A percentile compares a stretch with the other conserved stretches of the same genome.
Conservation (phyloP, 768 basidiomycete genomes). For the Pleurotus pulmonarius region DNA sequence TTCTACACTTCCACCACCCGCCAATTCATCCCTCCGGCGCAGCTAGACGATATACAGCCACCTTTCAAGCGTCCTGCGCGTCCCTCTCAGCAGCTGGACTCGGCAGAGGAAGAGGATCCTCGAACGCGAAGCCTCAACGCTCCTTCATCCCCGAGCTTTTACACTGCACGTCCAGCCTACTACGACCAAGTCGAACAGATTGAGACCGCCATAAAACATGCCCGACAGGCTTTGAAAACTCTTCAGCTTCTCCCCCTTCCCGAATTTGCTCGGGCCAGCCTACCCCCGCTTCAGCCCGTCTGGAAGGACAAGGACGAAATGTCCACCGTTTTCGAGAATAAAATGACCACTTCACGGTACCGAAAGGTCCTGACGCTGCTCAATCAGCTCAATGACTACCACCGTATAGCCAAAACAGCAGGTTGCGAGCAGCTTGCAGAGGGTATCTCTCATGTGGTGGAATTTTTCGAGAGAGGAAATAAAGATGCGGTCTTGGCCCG, state of each 20-base stretch:
- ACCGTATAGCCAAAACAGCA: slow-evolving; percentile 55
- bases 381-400: slow-evolving; percentile 61
- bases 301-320: slow-evolving; percentile 71
- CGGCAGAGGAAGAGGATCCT: slow-evolving; percentile 1
- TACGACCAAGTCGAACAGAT: slow-evolving; percentile 69
- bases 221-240: slow-evolving; percentile 56
- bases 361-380: slow-evolving; percentile 59
- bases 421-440: slow-evolving; percentile 53
- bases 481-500: slow-evolving; percentile 44
- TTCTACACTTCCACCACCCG: neutral
- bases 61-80: neutral
- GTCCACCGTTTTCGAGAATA: slow-evolving; percentile 48
- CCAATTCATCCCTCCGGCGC: slow-evolving; percentile 11
- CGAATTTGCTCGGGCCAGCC: slow-evolving; percentile 52
- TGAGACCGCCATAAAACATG: slow-evolving; percentile 55
- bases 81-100: neutral
- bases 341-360: slow-evolving; percentile 69
- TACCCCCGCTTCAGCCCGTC: slow-evolving; percentile 55
- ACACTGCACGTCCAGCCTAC: slow-evolving; percentile 74
- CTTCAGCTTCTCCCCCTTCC: slow-evolving; percentile 80
- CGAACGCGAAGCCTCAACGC: neutral
- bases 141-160: slow-evolving; percentile 79
- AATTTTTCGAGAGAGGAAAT: slow-evolving; percentile 63
- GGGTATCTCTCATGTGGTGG: slow-evolving; percentile 47
- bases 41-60: slow-evolving; percentile 7